phyloP scores from a whole-genome alignment of 2,329 filamentous ascomycete genomes.

The Chaetomium olivaceum region DNA sequence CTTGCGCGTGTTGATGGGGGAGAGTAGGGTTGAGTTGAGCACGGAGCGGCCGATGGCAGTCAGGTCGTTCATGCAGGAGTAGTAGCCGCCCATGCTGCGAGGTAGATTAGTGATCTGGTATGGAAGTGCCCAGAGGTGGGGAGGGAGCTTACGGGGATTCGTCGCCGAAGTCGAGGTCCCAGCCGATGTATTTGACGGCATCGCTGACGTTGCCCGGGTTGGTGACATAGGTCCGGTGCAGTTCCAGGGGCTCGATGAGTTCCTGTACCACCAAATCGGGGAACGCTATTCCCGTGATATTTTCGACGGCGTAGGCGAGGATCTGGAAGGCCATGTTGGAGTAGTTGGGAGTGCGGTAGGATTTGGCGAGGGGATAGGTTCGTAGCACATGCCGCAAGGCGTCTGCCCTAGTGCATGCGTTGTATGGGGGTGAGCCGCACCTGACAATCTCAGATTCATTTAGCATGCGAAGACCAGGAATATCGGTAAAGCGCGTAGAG shows the following conservation, averaged over 20 bases:
- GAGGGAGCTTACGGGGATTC: constrained; percentile 24
- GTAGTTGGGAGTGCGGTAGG: constrained; percentile 36
- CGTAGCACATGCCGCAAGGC: constrained; percentile 9
- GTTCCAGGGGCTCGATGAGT: constrained; percentile 36
- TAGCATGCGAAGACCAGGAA: constrained; percentile 23
- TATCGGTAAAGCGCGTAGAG: background rate
- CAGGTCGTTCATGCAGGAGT: constrained; percentile 21
- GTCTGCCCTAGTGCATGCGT: constrained; percentile 19
- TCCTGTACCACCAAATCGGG: constrained; percentile 32
- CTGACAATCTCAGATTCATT: constrained; percentile 10
- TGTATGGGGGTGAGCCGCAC: constrained; percentile 9
- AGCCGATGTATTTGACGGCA: constrained; percentile 31
- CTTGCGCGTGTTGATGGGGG: constrained; percentile 39
- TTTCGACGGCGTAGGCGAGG: constrained; percentile 41
- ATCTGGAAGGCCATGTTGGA: constrained; percentile 41
- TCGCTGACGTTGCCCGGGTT: constrained; percentile 25
- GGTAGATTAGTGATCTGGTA: background rate
- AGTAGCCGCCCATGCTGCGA: constrained; percentile 38
- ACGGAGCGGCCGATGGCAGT: constrained; percentile 27
- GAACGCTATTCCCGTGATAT: constrained; percentile 39
- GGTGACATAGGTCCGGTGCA: constrained; percentile 35
- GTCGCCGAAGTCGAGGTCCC: constrained; percentile 34
- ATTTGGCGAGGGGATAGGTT: background rate
- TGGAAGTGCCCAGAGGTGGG: background rate
- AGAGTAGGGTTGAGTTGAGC: constrained; percentile 39